Base-by-base conservation (phyloP, 169 alveolate species). In the Babesia caballi region DNA sequence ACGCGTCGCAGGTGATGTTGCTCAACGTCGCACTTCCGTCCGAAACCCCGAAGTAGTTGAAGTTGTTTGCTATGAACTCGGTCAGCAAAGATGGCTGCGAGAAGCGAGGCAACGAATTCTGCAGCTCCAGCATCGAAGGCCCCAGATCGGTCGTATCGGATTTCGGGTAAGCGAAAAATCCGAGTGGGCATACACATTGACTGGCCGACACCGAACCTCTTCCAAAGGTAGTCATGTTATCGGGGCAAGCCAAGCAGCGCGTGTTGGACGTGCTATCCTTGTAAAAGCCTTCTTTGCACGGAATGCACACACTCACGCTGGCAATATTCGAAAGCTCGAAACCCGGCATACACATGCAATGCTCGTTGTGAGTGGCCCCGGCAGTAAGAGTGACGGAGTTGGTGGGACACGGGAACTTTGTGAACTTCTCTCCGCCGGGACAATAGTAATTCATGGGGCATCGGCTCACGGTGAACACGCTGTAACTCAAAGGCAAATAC, bases 391-490 rank as follows among this genome's bases (percentile, higher is more conserved):
- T 88, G n/a, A 46, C 66, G 27, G 93, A 88, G 50, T 88, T 81
- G 46, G 11, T 30, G 28, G 93, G 91, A 36, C 93, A 88, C 21
- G 67, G 60, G 60, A 68, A 67, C 58, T 65, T 61, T 32, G 59
- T 58, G 23, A 84, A 82, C 25, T 68, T 78, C n/a, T 65, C 60
- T 28, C 77, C 90, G 5, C 91, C 93, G 25, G 91, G 91, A 54
- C 93, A 88, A 67, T 88, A 88, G 53, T 84, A 60, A 78, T 84
- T 84, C 67, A 41, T 75, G 41, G 89, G 89, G 44, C 93, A 88
- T 28, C 36, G 57, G 35, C 3, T 0, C 15, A 71, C 61, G 11
- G 50, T 25, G 14, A 41, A 32, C 8, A 7, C 17, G 36, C 30
- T 40, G 32, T 4, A 30, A 17, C 14, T 33, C 35, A 21, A n/a